These are phyloP conservation scores for Periconia digitata DNA, from an alignment of 2,329 filamentous ascomycete genomes.

Conservation along the genomic window DNA sequence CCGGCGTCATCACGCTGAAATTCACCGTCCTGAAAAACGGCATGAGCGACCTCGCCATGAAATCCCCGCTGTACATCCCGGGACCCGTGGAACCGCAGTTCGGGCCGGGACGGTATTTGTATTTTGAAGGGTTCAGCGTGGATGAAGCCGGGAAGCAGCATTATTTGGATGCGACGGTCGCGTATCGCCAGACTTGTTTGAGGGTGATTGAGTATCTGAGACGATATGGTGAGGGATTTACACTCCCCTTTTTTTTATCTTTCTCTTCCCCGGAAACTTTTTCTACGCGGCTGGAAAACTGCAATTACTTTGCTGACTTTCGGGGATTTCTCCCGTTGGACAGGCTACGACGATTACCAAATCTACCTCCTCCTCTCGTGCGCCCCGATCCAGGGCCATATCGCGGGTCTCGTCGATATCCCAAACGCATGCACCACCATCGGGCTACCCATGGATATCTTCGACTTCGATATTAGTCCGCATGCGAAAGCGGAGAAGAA, in stretches of 20 bases:
- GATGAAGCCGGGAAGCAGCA: slow-evolving; percentile 88
- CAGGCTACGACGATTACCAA: slow-evolving; percentile 69
- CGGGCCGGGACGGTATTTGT: slow-evolving; percentile 76
- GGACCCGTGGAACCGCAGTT: slow-evolving; percentile 89
- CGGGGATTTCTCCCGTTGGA: no score
- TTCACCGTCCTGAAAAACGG: slow-evolving; percentile 85
- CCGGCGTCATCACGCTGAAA: slow-evolving; percentile 85
- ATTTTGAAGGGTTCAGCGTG: slow-evolving; percentile 88
- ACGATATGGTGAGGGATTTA: slow-evolving; percentile 63
- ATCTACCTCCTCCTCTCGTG: slow-evolving; percentile 83
- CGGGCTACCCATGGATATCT: slow-evolving; percentile 89
- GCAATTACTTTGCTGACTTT: no score
- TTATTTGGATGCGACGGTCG: slow-evolving; percentile 82
- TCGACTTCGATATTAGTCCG: slow-evolving; percentile 87
- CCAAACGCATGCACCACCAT: slow-evolving; percentile 90
- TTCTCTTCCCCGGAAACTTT: no score
- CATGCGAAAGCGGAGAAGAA: slow-evolving; percentile 60
- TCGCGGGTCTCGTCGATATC: slow-evolving; percentile 85
- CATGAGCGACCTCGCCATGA: slow-evolving; percentile 72
- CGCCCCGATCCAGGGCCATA: slow-evolving; percentile 83
- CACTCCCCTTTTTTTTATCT: not conserved
- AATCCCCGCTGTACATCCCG: slow-evolving; percentile 81
- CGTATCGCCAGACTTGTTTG: slow-evolving; percentile 80
- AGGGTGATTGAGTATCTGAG: slow-evolving; percentile 78
- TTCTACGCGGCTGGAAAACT: no score